Conservation (phyloP, 768 basidiomycete genomes). For the Phanerochaete sordida region DNA sequence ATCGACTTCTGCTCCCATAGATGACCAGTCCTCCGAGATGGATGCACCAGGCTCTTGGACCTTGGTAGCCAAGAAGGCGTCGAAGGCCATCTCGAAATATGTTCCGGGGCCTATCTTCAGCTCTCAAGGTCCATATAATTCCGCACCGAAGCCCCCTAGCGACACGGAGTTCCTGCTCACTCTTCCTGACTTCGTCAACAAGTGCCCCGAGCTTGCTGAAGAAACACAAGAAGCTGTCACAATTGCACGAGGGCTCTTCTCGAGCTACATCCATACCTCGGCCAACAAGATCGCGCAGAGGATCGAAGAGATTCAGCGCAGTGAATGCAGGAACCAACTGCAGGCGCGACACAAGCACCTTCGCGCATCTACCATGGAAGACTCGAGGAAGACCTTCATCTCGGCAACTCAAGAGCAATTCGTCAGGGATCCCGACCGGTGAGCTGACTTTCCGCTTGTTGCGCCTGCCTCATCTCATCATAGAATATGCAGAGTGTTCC, state of each 20-base stretch:
- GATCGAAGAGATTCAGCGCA: slow-evolving; percentile 1
- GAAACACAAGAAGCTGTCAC: background rate
- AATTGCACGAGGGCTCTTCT: background rate
- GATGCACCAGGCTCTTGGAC: background rate
- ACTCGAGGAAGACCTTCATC: background rate
- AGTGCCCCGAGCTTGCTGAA: slow-evolving; percentile 4
- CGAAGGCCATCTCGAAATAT: background rate
- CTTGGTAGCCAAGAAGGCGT: background rate
- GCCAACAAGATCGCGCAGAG: background rate
- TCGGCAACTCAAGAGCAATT: background rate
- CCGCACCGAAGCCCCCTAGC: background rate
- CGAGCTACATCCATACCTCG: background rate
- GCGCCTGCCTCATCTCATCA: background rate
- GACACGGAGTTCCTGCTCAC: slow-evolving; percentile 2
- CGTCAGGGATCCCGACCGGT: background rate
- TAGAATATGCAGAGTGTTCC: background rate
- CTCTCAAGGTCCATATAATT: background rate
- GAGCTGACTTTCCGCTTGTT: background rate
- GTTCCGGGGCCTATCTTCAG: background rate
- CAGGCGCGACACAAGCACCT: background rate
- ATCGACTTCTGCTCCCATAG: too few relatives aligned
- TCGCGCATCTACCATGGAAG: background rate
- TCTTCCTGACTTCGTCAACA: background rate
- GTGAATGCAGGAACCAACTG: slow-evolving; percentile 1
- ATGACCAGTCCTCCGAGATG: too few relatives aligned